Base-by-base conservation (phyloP, 768 basidiomycete genomes). In the Leccinum broughii region DNA sequence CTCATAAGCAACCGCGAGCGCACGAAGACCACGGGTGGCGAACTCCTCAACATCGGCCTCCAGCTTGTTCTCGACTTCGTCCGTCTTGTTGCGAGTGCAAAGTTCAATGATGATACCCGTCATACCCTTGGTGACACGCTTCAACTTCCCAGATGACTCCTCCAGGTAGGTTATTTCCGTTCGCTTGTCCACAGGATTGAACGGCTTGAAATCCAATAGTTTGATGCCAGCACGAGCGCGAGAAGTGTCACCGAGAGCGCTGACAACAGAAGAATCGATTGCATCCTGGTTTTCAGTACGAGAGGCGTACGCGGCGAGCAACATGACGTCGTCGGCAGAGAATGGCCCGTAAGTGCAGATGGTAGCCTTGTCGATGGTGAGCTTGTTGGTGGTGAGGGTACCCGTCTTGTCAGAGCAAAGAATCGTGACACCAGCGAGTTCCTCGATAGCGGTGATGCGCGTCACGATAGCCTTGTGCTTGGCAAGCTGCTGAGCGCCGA, bases 101-200 rank as follows among this genome's bases (percentile, higher is more conserved):
- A 97, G 90, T 59, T 96, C 93, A 72, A 97, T 95, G 81, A 98
- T 94, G 77, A 93, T 90, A 80, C 95, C 96, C 49, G 96, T 98
- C 96, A 98, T 98, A 75, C 96, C 96, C 89, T 98, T 98, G 74
- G 96, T 97, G 70, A 96, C 96, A 70, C 96, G 93, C 86, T 96
- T 97, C 67, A 98, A 85, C 76, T 90, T 93, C 77, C 96, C 96
- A n/a, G 91, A 82, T 8, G 93, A 83, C 76, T 95, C 89, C 75
- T 97, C 95, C 52, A 86, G 89, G 81, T 98, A 98, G 53, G 96
- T 98, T 75, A 96, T 95, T 80, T 98, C 96, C 61, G 96, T 98
- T 72, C 95, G 93, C 84, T 98, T 98, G 84, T 96, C 94, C 68
- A 95, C 94, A 54, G 96, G 96, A 83, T 98, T 97, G 86, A 98